Evolutionary conservation across 78 protist genomes (phyloP).

Genomic region (Chrysochromulina tobinii): DNA sequence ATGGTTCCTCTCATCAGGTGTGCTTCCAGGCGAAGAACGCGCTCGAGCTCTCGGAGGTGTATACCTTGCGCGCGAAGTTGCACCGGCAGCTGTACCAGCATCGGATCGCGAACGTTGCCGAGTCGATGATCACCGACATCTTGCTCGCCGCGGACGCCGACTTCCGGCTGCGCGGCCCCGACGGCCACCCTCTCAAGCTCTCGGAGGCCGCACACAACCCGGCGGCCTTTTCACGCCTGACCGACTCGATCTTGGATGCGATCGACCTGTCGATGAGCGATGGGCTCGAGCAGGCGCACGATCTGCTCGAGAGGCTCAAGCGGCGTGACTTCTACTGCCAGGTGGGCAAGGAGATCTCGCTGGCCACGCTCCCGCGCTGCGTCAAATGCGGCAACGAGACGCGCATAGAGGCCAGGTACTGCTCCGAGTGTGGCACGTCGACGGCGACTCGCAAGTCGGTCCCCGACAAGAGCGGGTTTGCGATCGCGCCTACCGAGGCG

Average conservation of each 20-base stretch:
- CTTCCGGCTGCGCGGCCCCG: not conserved
- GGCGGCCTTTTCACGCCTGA: not conserved
- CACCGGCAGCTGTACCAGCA: not conserved
- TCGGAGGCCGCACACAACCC: not conserved
- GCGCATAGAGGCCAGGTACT: no score
- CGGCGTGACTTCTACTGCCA: not conserved
- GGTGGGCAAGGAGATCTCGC: not conserved
- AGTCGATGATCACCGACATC: not conserved
- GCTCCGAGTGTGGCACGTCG: not conserved
- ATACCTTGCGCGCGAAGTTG: not conserved
- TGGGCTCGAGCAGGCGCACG: not conserved
- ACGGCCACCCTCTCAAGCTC: not conserved
- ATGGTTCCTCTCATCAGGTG: not conserved
- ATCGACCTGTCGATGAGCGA: not conserved
- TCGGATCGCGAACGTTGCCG: not conserved
- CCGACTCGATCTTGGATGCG: not conserved
- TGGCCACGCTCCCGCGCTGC: not conserved
- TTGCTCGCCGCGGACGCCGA: not conserved
- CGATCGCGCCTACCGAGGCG: not conserved
- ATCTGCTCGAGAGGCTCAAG: not conserved
- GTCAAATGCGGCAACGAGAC: not conserved
- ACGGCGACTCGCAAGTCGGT: not conserved
- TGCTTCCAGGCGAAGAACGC: not conserved
- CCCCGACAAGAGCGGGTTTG: not conserved
- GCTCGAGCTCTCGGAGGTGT: not conserved